These are phyloP conservation scores for Magnaporthiopsis poae DNA, from an alignment of 2,329 filamentous ascomycete genomes.

Conservation along the genomic window DNA sequence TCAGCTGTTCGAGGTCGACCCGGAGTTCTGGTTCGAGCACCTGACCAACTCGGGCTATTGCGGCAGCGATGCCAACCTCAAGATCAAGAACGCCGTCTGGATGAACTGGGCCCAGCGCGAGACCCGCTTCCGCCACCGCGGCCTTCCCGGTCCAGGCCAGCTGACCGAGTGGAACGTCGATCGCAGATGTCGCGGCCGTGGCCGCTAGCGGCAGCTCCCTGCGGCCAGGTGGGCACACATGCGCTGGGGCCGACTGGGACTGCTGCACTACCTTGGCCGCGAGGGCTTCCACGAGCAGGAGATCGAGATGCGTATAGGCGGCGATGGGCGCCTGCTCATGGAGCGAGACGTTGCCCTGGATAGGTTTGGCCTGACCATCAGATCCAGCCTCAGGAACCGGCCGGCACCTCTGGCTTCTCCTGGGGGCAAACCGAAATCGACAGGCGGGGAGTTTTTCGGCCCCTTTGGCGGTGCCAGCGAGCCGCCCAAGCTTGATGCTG, in stretches of 20 bases:
- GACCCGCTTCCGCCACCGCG: neutral
- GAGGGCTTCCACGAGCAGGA: neutral
- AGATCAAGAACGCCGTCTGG: neutral
- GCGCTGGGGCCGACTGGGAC: neutral
- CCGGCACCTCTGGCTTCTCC: too few species aligned
- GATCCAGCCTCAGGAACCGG: neutral
- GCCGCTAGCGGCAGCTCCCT: neutral
- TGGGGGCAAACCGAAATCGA: neutral
- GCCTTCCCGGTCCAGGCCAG: neutral
- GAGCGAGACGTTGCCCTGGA: neutral
- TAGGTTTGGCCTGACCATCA: neutral
- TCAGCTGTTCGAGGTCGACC: neutral
- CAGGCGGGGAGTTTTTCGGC: neutral
- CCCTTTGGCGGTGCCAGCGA: neutral
- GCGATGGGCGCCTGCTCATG: neutral
- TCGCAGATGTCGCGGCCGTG: too few species aligned
- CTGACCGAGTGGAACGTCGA: neutral
- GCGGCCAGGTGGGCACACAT: neutral
- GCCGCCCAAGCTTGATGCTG: neutral
- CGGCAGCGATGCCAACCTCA: neutral
- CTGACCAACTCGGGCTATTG: neutral
- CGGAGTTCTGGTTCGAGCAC: neutral
- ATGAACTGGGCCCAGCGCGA: neutral
- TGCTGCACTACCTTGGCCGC: neutral
- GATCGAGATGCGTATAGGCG: neutral